A percentile compares a stretch with the other conserved stretches of the same genome.
Conservation (phyloP, 208 protist genomes). For the Crithidia brevicula region DNA sequence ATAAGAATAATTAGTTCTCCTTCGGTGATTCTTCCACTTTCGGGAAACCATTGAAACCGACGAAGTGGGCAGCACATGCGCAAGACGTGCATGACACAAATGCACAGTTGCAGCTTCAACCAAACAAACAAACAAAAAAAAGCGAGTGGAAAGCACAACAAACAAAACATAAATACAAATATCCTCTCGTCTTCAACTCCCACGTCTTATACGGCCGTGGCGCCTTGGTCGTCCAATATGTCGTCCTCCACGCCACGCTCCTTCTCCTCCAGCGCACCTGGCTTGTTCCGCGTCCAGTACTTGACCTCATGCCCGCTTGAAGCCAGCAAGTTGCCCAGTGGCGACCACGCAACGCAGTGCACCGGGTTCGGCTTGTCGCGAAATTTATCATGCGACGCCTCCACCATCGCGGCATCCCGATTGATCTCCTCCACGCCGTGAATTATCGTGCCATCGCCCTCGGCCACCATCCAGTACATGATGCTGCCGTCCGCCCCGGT, state of each 20-base stretch:
- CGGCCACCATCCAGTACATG: slow-evolving; percentile 86
- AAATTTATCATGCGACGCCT: slow-evolving; percentile 83
- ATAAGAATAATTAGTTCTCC: too few relatives aligned
- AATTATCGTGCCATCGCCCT: slow-evolving; percentile 64
- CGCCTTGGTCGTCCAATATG: slow-evolving; percentile 54
- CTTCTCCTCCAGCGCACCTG: slow-evolving; percentile 84
- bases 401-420: slow-evolving; percentile 63
- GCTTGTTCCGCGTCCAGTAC: slow-evolving; percentile 89
- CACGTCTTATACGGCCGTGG: neutral
- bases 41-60: too few relatives aligned
- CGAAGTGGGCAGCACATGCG: too few relatives aligned
- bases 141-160: neutral
- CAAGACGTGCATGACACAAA: too few relatives aligned
- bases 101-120: too few relatives aligned
- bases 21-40: too few relatives aligned
- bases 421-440: slow-evolving; percentile 67
- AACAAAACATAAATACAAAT: neutral
- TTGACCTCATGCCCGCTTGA: slow-evolving; percentile 84
- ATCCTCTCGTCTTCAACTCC: neutral
- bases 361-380: slow-evolving; percentile 81
- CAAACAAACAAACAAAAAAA: too few relatives aligned
- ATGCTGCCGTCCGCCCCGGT: slow-evolving; percentile 77
- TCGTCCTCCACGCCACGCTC: slow-evolving; percentile 76
- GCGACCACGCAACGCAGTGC: slow-evolving; percentile 78
- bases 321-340: slow-evolving; percentile 80